Evolutionary conservation across 2,329 filamentous ascomycete genomes (phyloP), one percentile per base, ranked within the genome.

Genomic region (Mollisiaceae sp.): DNA sequence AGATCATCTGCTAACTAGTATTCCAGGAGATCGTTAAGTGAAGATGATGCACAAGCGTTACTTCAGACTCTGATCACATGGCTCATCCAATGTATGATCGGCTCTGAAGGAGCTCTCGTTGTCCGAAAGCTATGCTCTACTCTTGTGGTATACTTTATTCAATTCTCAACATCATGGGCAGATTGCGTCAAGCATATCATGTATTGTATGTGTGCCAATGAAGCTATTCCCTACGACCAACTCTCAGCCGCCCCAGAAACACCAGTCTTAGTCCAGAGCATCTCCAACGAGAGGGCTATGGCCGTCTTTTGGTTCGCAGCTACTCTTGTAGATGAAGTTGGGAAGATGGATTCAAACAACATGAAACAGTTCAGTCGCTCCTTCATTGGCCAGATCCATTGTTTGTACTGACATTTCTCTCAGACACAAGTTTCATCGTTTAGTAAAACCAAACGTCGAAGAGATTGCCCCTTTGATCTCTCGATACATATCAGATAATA

Each of bases 91-190:
- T 84, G 86, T 11, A 75, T 89, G 12, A 76, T 78, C 12, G 80
- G 82, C 59, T 82, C 81, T 0, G 83, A 83, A 5, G 84, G 85
- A 2, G 79, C 83, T 3, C 81, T 93, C 61, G 90, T 93, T 8
- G 82, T 86, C 22, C 87, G 87, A 70, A 95, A 95, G 78, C 82
- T 94, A 27, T 91, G 90, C 69, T 90, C 90, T n/a, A 90, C 91
- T 8, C 79, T 94, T 8, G 89, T 90, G 18, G 90, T 90, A 22
- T 93, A 90, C 74, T 93, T 91, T 73, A 82, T 92, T 38, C 89
- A 89, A 65, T 91, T 91, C 67, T 86, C 90, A 12, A 79, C 83
- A 12, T 80, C 85, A 6, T 94, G 91, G 90, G 80, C 82, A n/a
- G 79, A 79, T 59, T 91, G 89, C 67, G 77, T 93, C 39, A 82